Evolutionary conservation across 345 rosid genomes (phyloP), one percentile per base, ranked within the genome.

Genomic region (Melaleuca alternifolia): DNA sequence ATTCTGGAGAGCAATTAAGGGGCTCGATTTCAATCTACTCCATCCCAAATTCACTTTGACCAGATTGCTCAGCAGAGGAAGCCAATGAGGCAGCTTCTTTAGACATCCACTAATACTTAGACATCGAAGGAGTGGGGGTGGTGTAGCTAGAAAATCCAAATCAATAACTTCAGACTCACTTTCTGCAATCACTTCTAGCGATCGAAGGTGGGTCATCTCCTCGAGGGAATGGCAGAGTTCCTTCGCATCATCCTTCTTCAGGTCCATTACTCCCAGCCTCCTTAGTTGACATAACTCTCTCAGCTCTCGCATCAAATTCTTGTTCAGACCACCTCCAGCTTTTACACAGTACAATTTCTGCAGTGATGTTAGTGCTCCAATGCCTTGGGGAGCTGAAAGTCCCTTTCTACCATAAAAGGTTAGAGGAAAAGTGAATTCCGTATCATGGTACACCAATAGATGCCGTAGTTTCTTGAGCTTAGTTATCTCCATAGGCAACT

Each of bases 91-190:
- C 3, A 16, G 23, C 76, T 62, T 62, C 11, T 30, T 62, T 62
- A 62, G 44, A 62, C 76, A 62, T 62, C 76, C 76, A 14, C 14
- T 2, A 0, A 62, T 2, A 3, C 0, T 3, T 15, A 62, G 76
- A 62, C 0, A 0, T 5, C 0, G 6, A 3, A 62, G 44, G 76
- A 62, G 21, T 0, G 0, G 1, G 5, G 75, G 5, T 5, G 76
- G 41, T 62, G 76, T 28, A 62, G 76, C 28, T 28, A 2, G 75
- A 6, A 62, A 28, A 62, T 28, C 21, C 76, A 62, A 62, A 62
- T 62, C 76, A 62, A 62, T 62, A 62, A 62, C 76, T 62, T 62
- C 21, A 28, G 0, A 62, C 76, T 62, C 76, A 14, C 76, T 62
- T 62, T 6, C 2, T 14, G 5, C 2, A 14, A 5, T 0, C 41